Evolutionary conservation across 1,284 basidiomycete genomes (phyloP).

Genomic region (Hypsizygus ulmarius): DNA sequence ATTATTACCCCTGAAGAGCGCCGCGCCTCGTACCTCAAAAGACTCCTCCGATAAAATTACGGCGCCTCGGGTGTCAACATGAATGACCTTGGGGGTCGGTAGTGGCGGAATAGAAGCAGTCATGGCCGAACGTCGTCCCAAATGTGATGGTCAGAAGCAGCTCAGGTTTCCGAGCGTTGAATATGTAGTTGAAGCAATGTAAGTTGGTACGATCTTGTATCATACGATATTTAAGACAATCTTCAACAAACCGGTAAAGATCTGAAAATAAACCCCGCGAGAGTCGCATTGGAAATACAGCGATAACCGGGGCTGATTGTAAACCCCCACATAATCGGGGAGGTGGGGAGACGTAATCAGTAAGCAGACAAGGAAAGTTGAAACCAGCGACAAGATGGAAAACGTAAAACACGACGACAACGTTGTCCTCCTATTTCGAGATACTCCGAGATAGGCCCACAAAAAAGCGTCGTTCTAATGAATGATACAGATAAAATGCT

Average conservation of each 20-base stretch:
- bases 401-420: neutral
- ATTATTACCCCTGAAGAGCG: conserved; percentile 3
- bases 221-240: conserved; percentile 21
- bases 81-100: conserved; percentile 73
- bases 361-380: neutral
- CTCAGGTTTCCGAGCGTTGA: conserved; percentile 8
- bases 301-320: conserved; percentile 5
- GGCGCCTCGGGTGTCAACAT: conserved; percentile 85
- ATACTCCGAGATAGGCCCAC: conserved; percentile 13
- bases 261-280: conserved; percentile 12
- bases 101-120: conserved; percentile 44
- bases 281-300: conserved; percentile 10
- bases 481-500: conserved; percentile 3
- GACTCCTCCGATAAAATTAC: conserved; percentile 90
- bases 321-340: conserved; percentile 7
- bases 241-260: conserved; percentile 17
- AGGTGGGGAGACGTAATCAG: neutral
- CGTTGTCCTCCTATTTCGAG: neutral
- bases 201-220: conserved; percentile 13
- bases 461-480: conserved; percentile 7
- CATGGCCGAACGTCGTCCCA: conserved; percentile 13
- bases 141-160: conserved; percentile 9
- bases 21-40: conserved; percentile 65
- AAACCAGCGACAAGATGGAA: neutral
- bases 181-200: conserved; percentile 9